Conservation (phyloP, 2,329 filamentous ascomycete species). For the Monilinia fructicola region DNA sequence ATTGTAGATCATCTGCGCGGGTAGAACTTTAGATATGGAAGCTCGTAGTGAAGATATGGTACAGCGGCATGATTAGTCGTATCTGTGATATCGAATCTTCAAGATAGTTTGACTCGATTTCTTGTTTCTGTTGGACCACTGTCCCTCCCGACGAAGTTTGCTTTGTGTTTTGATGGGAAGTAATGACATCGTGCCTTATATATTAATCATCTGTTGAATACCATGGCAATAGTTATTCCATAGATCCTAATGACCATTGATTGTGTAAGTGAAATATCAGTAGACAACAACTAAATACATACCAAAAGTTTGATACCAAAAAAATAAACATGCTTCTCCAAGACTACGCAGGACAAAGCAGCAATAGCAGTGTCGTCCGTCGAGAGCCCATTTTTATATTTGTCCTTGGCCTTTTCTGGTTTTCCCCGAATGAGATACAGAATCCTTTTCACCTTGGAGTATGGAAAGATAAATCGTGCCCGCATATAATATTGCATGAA, state of each 20-base stretch:
- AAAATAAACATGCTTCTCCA: conserved; percentile 29
- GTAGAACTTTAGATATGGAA: conserved; percentile 27
- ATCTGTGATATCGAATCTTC: conserved; percentile 33
- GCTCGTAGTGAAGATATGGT: conserved; percentile 27
- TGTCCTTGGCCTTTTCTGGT: conserved; percentile 29
- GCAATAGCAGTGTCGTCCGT: conserved; percentile 13
- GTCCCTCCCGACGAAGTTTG: conserved; percentile 30
- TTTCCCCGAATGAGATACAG: conserved; percentile 26
- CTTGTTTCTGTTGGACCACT: not conserved
- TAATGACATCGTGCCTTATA: conserved; percentile 19
- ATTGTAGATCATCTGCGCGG: not conserved
- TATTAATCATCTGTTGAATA: conserved; percentile 30
- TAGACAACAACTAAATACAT: not conserved
- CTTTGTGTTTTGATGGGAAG: conserved; percentile 25
- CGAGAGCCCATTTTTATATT: conserved; percentile 5
- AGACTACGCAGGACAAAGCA: conserved; percentile 31
- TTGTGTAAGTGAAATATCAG: conserved; percentile 24
- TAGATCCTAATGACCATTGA: conserved; percentile 27
- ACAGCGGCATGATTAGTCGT: conserved; percentile 32
- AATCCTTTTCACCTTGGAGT: conserved; percentile 27
- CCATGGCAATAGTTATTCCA: conserved; percentile 35
- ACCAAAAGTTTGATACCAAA: not conserved
- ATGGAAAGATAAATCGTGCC: conserved; percentile 30
- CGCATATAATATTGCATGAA: conserved; percentile 33
- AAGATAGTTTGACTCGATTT: not conserved